phyloP scores from a whole-genome alignment of 1,284 basidiomycete species.

The Athelia sp. region DNA sequence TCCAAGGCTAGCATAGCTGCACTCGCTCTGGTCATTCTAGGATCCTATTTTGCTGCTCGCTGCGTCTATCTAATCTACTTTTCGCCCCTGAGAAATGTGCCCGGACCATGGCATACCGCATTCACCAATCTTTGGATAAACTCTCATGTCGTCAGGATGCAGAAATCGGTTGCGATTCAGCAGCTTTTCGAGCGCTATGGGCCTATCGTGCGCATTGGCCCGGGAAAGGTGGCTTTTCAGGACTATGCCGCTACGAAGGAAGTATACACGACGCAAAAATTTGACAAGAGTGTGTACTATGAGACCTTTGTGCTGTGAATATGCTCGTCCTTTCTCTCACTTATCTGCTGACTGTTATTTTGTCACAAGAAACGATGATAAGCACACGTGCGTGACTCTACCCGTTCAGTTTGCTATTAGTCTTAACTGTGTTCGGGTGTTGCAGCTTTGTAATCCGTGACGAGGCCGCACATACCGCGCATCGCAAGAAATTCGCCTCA shows the following conservation, averaged over 20 bases:
- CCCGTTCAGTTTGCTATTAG: slow-evolving; percentile 22
- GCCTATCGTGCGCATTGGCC: slow-evolving; percentile 71
- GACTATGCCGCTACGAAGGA: slow-evolving; percentile 59
- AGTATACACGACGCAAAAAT: slow-evolving; percentile 69
- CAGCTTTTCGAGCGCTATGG: slow-evolving; percentile 65
- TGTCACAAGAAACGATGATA: slow-evolving; percentile 62
- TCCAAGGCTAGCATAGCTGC: too few relatives aligned
- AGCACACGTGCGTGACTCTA: slow-evolving; percentile 82
- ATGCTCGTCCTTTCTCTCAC: slow-evolving; percentile 4
- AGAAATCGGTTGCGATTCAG: slow-evolving; percentile 66
- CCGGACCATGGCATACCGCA: slow-evolving; percentile 75
- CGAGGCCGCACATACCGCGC: slow-evolving; percentile 57
- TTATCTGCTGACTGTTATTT: slow-evolving; percentile 8
- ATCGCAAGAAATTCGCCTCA: slow-evolving; percentile 65
- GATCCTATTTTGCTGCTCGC: too few relatives aligned
- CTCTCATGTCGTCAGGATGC: slow-evolving; percentile 63
- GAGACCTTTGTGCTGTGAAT: too few relatives aligned
- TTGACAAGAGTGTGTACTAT: slow-evolving; percentile 62
- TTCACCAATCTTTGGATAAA: slow-evolving; percentile 69
- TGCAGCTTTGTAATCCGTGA: background rate
- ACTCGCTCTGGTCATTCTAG: too few relatives aligned
- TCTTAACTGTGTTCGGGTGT: too few relatives aligned
- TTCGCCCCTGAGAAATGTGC: slow-evolving; percentile 66
- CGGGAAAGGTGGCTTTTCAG: slow-evolving; percentile 72
- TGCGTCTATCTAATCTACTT: slow-evolving; percentile 46